Conservation (phyloP, 2,329 filamentous ascomycete species). For the Diplocarpon mali region DNA sequence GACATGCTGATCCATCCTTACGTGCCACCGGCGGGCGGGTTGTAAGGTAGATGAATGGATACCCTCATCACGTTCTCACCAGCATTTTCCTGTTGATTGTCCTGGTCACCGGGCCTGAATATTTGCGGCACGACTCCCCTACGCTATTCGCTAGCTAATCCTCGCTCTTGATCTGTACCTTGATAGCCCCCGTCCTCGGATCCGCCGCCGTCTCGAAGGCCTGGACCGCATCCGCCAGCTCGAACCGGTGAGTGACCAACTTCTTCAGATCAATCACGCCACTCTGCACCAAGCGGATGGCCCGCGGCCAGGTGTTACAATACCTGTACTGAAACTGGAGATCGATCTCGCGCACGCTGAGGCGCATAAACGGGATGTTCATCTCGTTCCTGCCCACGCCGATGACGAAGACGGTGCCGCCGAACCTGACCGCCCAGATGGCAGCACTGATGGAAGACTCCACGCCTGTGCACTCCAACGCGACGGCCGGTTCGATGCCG, state of each 20-base stretch:
- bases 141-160: slow-evolving; percentile 8
- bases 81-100: too few species aligned
- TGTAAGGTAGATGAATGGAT: slow-evolving; percentile 15
- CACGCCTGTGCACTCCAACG: slow-evolving; percentile 89
- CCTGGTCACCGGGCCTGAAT: too few species aligned
- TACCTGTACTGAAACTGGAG: slow-evolving; percentile 96
- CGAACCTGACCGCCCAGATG: slow-evolving; percentile 87
- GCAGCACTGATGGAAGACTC: slow-evolving; percentile 79
- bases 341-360: slow-evolving; percentile 85
- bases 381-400: slow-evolving; percentile 94
- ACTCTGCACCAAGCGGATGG: slow-evolving; percentile 77
- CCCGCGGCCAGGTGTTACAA: slow-evolving; percentile 89
- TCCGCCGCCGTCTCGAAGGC: slow-evolving; percentile 85
- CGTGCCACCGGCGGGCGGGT: slow-evolving; percentile 44
- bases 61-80: background rate
- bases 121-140: too few species aligned
- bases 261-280: slow-evolving; percentile 71
- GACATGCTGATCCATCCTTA: slow-evolving; percentile 73
- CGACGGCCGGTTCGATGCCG: slow-evolving; percentile 69
- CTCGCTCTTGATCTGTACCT: slow-evolving; percentile 80
- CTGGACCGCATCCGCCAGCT: slow-evolving; percentile 74
- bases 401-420: slow-evolving; percentile 93
- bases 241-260: slow-evolving; percentile 80
- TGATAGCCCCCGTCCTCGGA: slow-evolving; percentile 89
- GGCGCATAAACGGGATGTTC: slow-evolving; percentile 87